Evolutionary conservation across 108 stramenopile species (phyloP).

Genomic region (Aurantiochytrium sp.): DNA sequence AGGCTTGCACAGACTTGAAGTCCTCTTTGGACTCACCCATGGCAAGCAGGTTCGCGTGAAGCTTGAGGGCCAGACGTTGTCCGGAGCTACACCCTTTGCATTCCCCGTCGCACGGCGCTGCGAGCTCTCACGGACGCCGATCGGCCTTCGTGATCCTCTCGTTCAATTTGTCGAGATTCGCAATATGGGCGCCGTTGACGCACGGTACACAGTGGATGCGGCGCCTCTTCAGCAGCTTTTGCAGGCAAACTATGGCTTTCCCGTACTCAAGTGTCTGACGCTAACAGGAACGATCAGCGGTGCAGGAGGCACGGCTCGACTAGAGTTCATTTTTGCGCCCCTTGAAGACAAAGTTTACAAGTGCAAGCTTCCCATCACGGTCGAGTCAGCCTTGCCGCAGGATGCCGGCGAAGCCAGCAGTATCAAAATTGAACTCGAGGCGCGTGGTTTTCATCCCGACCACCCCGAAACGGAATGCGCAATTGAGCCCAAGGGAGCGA

Average conservation of each 20-base stretch:
- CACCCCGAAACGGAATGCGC: neutral
- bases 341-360: neutral
- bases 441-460: neutral
- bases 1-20: neutral
- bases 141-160: neutral
- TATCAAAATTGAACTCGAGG: neutral
- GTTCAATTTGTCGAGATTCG: neutral
- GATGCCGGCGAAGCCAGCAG: neutral
- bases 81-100: neutral
- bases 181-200: neutral
- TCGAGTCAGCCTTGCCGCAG: neutral
- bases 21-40: neutral
- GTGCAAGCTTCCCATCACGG: neutral
- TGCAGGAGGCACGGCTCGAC: neutral
- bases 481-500: too few relatives aligned
- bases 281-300: neutral
- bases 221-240: neutral
- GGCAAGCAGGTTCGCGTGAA: constrained; percentile 10
- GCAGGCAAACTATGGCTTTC: constrained; percentile 5
- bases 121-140: neutral
- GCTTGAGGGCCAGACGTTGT: constrained; percentile 5
- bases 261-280: neutral
- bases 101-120: neutral
- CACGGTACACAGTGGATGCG: neutral
- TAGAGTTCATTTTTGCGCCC: neutral